A percentile compares a stretch with the other conserved stretches of the same genome.
phyloP scores from a whole-genome alignment of 1,139 yeast genomes.

The Suhomyces chickasaworum region DNA sequence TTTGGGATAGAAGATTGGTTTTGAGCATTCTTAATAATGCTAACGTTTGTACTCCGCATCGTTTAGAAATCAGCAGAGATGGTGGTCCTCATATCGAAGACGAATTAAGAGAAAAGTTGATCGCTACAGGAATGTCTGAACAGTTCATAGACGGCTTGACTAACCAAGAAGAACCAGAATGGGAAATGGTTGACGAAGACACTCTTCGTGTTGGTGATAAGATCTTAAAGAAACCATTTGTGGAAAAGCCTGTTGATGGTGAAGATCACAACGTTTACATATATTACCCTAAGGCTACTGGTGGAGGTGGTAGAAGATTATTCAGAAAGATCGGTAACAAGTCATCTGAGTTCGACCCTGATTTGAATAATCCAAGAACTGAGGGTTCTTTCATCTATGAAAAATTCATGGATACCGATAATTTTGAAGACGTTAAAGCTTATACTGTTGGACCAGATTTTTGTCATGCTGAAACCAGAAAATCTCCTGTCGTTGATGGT shows the following conservation, averaged over 20 bases:
- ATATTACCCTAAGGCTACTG: slow-evolving; percentile 82
- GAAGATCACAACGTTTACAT: slow-evolving; percentile 97
- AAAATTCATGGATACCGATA: slow-evolving; percentile 95
- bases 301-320: slow-evolving; percentile 95
- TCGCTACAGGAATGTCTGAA: slow-evolving; percentile 38
- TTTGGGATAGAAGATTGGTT: slow-evolving; percentile 96
- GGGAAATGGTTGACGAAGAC: slow-evolving; percentile 91
- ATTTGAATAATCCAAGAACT: slow-evolving; percentile 70
- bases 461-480: slow-evolving; percentile 98
- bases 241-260: slow-evolving; percentile 98
- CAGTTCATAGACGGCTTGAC: slow-evolving; percentile 62
- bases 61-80: slow-evolving; percentile 89
- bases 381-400: slow-evolving; percentile 94
- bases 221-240: slow-evolving; percentile 81
- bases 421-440: slow-evolving; percentile 97
- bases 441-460: slow-evolving; percentile 90
- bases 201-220: slow-evolving; percentile 78
- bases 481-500: slow-evolving; percentile 98
- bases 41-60: slow-evolving; percentile 82
- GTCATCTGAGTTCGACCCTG: slow-evolving; percentile 93
- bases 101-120: slow-evolving; percentile 51
- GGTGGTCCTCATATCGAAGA: slow-evolving; percentile 89
- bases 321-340: slow-evolving; percentile 97
- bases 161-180: slow-evolving; percentile 70
- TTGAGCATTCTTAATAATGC: slow-evolving; percentile 79